phyloP scores from a whole-genome alignment of 768 basidiomycete genomes.

The Termitomyces sp. region DNA sequence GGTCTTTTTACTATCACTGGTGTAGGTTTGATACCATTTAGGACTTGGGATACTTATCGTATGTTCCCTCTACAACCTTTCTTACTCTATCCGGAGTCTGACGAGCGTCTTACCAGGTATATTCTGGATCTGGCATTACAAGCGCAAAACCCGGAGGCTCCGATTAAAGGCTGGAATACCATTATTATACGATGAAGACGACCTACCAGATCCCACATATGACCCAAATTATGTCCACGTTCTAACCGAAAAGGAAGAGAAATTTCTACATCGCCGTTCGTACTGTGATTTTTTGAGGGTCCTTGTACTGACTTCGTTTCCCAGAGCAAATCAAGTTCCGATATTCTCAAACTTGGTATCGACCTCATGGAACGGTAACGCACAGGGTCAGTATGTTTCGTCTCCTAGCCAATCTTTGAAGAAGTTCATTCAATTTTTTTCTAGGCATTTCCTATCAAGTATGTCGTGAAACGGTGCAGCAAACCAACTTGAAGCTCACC shows the following conservation, averaged over 20 bases:
- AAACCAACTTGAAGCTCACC: not conserved
- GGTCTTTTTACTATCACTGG: slow-evolving; percentile 80
- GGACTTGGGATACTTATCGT: slow-evolving; percentile 77
- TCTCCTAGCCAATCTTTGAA: not conserved
- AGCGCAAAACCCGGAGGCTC: slow-evolving; percentile 54
- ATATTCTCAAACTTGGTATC: slow-evolving; percentile 80
- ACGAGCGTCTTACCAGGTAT: slow-evolving; percentile 45
- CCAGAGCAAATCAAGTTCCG: slow-evolving; percentile 68
- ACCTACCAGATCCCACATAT: slow-evolving; percentile 75
- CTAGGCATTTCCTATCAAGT: slow-evolving; percentile 72
- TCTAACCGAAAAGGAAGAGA: slow-evolving; percentile 60
- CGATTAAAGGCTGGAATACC: slow-evolving; percentile 65
- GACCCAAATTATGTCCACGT: slow-evolving; percentile 73
- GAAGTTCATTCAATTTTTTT: slow-evolving; percentile 2
- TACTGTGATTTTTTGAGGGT: slow-evolving; percentile 8
- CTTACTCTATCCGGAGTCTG: not conserved
- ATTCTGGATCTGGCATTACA: slow-evolving; percentile 70
- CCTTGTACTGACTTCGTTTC: slow-evolving; percentile 5
- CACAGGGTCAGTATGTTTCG: slow-evolving; percentile 51
- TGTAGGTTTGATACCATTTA: slow-evolving; percentile 75
- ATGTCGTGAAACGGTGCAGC: slow-evolving; percentile 15
- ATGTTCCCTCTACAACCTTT: slow-evolving; percentile 19
- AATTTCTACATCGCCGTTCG: slow-evolving; percentile 63
- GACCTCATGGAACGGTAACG: slow-evolving; percentile 80
- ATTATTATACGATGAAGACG: slow-evolving; percentile 68